Conservation (phyloP, 768 basidiomycete genomes). For the Mrakia gelida region DNA sequence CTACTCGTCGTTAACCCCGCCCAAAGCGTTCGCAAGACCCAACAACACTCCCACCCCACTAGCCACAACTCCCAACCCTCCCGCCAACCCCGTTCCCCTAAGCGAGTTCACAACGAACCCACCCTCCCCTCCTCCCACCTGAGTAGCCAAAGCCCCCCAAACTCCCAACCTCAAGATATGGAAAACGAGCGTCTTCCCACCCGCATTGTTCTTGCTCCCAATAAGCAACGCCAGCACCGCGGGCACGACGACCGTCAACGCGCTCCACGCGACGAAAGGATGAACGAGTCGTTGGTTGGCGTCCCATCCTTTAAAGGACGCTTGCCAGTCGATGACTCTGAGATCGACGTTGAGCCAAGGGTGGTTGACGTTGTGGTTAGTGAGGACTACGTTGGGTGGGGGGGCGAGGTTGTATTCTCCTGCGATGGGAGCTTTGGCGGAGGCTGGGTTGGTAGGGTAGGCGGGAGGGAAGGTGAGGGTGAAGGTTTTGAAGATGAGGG, state of each 20-base stretch:
- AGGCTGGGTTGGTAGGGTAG: background rate
- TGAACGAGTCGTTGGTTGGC: background rate
- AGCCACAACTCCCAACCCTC: background rate
- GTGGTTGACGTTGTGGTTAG: background rate
- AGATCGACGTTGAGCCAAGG: constrained; percentile 4
- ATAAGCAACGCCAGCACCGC: background rate
- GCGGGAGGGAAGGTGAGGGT: constrained; percentile 3
- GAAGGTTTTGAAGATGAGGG: background rate
- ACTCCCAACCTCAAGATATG: constrained; percentile 7
- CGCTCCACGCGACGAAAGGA: constrained; percentile 1
- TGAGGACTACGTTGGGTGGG: background rate
- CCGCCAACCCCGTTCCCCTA: constrained; percentile 9
- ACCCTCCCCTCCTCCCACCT: constrained; percentile 6
- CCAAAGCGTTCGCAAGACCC: constrained; percentile 16
- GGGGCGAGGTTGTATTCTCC: constrained; percentile 5
- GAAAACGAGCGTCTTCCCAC: constrained; percentile 11
- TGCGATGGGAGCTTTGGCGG: constrained; percentile 1
- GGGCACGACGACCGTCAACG: background rate
- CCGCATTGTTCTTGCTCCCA: background rate
- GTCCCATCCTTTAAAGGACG: constrained; percentile 2
- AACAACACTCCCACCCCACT: constrained; percentile 6
- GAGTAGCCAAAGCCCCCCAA: background rate
- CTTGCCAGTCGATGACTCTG: background rate
- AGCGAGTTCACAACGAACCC: background rate
- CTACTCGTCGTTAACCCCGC: background rate